These are phyloP conservation scores for Vigna radiata DNA, from an alignment of 306 rosid species.

Conservation along the genomic window DNA sequence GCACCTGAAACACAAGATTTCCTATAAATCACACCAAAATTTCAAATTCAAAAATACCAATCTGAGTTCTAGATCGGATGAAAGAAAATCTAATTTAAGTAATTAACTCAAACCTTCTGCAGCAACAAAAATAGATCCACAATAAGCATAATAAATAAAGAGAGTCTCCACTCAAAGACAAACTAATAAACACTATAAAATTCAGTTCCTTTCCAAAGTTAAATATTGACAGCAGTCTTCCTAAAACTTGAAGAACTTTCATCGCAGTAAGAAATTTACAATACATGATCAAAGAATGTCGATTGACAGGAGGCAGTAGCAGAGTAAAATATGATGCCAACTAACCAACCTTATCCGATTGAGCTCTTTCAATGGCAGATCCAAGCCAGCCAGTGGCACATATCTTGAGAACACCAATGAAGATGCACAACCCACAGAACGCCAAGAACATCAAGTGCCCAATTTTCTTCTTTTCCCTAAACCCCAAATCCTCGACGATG, in stretches of 20 bases:
- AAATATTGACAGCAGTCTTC: neutral
- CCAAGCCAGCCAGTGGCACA: conserved; percentile 98
- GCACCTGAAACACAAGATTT: neutral
- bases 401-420: conserved; percentile 87
- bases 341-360: conserved; percentile 59
- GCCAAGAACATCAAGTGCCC: conserved; percentile 91
- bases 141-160: conserved; percentile 2
- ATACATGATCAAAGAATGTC: neutral
- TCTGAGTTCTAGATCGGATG: conserved; percentile 32
- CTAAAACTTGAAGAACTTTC: neutral
- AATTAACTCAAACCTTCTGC: neutral
- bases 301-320: neutral
- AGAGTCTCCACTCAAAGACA: conserved; percentile 23
- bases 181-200: conserved; percentile 25
- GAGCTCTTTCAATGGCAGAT: conserved; percentile 76
- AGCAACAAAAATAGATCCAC: conserved; percentile 11
- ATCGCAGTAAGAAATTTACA: neutral
- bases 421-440: conserved; percentile 86
- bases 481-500: conserved; percentile 64
- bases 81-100: neutral
- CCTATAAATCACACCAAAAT: conserved; percentile 6
- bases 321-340: neutral
- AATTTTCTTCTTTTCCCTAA: conserved; percentile 74
- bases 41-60: conserved; percentile 18
- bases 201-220: conserved; percentile 7